Percentiles rank a stretch among this genome's conserved stretches.
Evolutionary conservation across 345 rosid species (phyloP).

Genomic region (Linum trigynum): DNA sequence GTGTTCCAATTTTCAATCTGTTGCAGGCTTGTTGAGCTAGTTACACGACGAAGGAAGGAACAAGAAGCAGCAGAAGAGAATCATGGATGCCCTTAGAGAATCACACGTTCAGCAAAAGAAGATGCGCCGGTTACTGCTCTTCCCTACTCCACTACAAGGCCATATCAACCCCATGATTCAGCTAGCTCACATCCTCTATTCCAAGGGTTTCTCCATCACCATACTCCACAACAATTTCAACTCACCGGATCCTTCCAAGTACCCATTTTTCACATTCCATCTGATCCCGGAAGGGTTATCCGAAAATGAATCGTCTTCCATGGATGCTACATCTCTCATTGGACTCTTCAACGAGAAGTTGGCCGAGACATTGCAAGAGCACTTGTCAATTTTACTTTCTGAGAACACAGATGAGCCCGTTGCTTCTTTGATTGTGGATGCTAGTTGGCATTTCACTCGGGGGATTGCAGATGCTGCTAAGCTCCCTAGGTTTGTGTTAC

Average conservation of each 20-base stretch:
- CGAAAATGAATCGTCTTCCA: constrained; percentile 9
- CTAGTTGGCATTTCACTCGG: constrained; percentile 19
- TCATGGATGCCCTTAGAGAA: background rate
- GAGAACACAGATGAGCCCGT: constrained; percentile 14
- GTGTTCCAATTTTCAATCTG: background rate
- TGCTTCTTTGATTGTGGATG: constrained; percentile 23
- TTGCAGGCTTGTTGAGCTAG: background rate
- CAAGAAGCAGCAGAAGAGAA: background rate
- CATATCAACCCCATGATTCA: constrained; percentile 33
- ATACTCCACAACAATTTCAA: constrained; percentile 28
- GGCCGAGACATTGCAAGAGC: constrained; percentile 15
- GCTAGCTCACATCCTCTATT: constrained; percentile 24
- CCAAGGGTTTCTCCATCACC: constrained; percentile 26
- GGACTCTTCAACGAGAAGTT: constrained; percentile 14
- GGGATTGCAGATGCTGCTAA: constrained; percentile 22
- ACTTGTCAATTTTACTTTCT: constrained; percentile 16
- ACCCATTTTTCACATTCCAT: constrained; percentile 25
- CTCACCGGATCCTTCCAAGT: constrained; percentile 23
- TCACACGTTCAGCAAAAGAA: background rate
- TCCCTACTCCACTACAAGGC: constrained; percentile 29
- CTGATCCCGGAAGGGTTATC: constrained; percentile 16
- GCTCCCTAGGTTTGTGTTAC: constrained; percentile 23
- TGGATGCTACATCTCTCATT: constrained; percentile 4
- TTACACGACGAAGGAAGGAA: background rate
- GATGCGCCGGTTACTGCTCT: constrained; percentile 15